Percentiles rank a stretch among this genome's conserved stretches.
Conservation (phyloP, 2,329 filamentous ascomycete genomes). For the Westerdykella ornata region DNA sequence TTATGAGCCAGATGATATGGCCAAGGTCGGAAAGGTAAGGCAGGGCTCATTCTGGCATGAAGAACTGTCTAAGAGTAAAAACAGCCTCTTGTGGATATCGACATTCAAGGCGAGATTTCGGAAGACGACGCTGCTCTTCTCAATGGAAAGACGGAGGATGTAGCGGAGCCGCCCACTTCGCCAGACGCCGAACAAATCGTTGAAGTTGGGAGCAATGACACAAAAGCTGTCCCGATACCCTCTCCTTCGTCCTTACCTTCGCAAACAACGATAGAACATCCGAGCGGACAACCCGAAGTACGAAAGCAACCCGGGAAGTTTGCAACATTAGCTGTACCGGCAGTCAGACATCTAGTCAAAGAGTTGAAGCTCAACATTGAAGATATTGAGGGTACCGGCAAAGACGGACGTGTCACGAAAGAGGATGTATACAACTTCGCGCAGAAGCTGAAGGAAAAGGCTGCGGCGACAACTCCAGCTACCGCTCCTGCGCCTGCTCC, state of each 20-base stretch:
- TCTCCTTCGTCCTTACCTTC: conserved; percentile 14
- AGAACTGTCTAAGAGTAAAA: conserved; percentile 13
- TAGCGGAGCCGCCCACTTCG: conserved; percentile 13
- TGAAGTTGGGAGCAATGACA: conserved; percentile 31
- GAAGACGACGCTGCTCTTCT: conserved; percentile 50
- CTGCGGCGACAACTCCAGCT: conserved; percentile 17
- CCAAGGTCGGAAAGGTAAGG: conserved; percentile 70
- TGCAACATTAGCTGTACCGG: conserved; percentile 77
- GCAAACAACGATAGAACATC: conserved; percentile 7
- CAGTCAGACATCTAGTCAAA: conserved; percentile 81
- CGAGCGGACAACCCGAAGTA: conserved; percentile 13
- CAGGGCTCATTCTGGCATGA: neutral
- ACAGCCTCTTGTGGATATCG: conserved; percentile 80
- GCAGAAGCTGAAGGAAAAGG: conserved; percentile 36
- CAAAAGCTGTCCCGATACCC: conserved; percentile 20
- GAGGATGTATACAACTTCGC: conserved; percentile 78
- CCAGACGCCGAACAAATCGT: conserved; percentile 12
- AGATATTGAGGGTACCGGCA: conserved; percentile 76
- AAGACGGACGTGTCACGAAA: conserved; percentile 83
- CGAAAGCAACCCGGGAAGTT: conserved; percentile 52
- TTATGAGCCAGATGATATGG: conserved; percentile 94
- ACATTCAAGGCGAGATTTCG: conserved; percentile 72
- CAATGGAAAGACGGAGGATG: conserved; percentile 29
- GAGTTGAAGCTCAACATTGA: conserved; percentile 70
- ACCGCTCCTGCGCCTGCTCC: conserved; percentile 27